Conservation (phyloP, 2,329 filamentous ascomycete genomes). For the Teratosphaeria viscida region DNA sequence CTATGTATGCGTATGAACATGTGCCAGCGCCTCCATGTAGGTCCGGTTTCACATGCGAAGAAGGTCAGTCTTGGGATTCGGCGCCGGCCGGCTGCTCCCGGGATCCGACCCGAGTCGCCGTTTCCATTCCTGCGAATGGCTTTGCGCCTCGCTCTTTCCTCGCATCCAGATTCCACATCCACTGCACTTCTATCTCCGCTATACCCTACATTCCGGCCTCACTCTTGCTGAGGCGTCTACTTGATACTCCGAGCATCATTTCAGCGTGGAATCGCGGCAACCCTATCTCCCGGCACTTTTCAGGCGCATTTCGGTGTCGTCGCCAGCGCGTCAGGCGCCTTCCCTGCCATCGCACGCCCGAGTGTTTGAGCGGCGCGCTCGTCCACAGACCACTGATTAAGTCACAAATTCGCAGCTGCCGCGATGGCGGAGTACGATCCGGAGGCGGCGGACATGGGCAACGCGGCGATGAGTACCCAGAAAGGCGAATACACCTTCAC, state of each 20-base stretch:
- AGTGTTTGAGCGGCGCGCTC: background rate
- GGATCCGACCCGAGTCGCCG: background rate
- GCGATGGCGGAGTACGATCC: constrained; percentile 37
- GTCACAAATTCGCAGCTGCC: constrained; percentile 1
- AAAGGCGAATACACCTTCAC: constrained; percentile 5
- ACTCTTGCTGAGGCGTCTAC: background rate
- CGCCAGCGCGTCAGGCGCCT: background rate
- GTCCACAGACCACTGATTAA: background rate
- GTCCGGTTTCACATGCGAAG: background rate
- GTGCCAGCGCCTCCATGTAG: background rate
- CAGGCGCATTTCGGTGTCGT: background rate
- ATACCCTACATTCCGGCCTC: background rate
- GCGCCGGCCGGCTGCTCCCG: background rate
- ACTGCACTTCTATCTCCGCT: background rate
- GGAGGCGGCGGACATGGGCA: constrained; percentile 21
- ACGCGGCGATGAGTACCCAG: constrained; percentile 15
- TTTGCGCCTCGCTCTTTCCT: background rate
- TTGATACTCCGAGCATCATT: background rate
- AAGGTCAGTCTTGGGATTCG: background rate
- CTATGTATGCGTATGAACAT: background rate
- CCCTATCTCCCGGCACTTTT: background rate
- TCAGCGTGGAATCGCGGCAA: background rate
- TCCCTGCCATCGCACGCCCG: background rate
- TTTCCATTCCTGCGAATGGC: background rate
- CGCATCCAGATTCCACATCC: background rate